Evolutionary conservation across 2,329 filamentous ascomycete species (phyloP).

Genomic region (Ophiostoma sp.): DNA sequence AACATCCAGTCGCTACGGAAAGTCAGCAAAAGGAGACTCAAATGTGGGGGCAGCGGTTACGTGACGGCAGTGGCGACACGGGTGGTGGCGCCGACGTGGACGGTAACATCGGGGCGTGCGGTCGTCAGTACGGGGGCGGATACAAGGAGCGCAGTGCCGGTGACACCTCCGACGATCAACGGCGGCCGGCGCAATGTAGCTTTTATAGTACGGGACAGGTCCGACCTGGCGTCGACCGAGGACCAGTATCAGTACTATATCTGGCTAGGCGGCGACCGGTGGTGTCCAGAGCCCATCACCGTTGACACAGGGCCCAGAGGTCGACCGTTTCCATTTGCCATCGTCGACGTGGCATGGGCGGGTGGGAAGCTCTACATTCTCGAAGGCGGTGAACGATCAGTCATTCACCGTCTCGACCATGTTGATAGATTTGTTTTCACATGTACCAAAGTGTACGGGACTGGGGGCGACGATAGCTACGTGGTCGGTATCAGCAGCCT

Average conservation of each 20-base stretch:
- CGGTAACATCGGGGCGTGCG: neutral
- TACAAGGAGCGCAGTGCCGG: too few relatives aligned
- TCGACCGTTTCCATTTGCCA: neutral
- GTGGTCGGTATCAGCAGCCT: neutral
- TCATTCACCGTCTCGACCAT: neutral
- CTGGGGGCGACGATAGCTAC: neutral
- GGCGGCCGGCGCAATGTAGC: too few relatives aligned
- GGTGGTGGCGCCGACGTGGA: neutral
- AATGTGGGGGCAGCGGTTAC: neutral
- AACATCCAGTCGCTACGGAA: too few relatives aligned
- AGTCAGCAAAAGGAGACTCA: too few relatives aligned
- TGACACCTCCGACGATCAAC: too few relatives aligned
- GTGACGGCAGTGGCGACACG: neutral
- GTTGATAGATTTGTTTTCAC: neutral
- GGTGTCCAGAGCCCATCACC: neutral
- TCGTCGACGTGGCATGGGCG: neutral
- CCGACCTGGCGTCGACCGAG: neutral
- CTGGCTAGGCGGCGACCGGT: neutral
- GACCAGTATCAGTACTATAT: neutral
- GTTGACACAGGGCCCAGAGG: neutral
- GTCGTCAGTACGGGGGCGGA: neutral
- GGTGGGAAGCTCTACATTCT: neutral
- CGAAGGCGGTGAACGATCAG: neutral
- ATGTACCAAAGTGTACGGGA: neutral
- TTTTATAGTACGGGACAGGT: too few relatives aligned